phyloP scores from a whole-genome alignment of 495 filamentous ascomycete species.

The Massariosphaeria phaeospora region DNA sequence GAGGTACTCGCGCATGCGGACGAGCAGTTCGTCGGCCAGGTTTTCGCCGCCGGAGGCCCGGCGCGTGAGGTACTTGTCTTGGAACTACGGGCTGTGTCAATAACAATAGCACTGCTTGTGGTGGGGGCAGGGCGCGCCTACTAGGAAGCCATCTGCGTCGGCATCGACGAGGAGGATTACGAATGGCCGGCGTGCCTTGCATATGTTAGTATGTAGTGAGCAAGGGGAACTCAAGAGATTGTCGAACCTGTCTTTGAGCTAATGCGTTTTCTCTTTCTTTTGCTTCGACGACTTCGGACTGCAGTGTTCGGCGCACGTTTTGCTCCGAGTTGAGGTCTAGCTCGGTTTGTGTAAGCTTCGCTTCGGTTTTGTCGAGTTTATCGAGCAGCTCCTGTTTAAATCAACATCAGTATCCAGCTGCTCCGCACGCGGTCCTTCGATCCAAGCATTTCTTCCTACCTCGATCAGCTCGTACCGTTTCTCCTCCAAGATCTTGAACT shows the following conservation, averaged over 20 bases:
- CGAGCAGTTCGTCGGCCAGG: constrained; percentile 41
- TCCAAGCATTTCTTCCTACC: constrained; percentile 1
- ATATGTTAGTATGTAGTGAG: neutral
- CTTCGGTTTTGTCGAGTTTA: constrained; percentile 31
- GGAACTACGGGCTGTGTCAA: constrained; percentile 34
- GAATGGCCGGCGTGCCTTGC: constrained; percentile 22
- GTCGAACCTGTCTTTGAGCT: constrained; percentile 21
- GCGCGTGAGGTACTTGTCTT: constrained; percentile 38
- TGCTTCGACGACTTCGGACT: constrained; percentile 29
- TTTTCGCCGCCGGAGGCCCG: constrained; percentile 38
- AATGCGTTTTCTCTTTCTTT: constrained; percentile 26
- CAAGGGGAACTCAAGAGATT: no score
- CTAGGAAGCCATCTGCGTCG: constrained; percentile 32
- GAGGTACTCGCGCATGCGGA: constrained; percentile 38
- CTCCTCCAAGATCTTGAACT: constrained; percentile 32
- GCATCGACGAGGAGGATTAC: constrained; percentile 30
- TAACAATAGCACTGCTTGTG: neutral
- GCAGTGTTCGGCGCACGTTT: constrained; percentile 31
- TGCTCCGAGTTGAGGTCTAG: constrained; percentile 31
- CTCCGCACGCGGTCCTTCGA: neutral
- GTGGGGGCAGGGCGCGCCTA: neutral
- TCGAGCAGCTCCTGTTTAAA: constrained; percentile 26
- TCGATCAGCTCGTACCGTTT: constrained; percentile 30
- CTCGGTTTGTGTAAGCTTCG: constrained; percentile 28
- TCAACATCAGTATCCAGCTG: neutral